Evolutionary conservation across 805 yeast species (phyloP).

Genomic region (Saturnispora kantuleensis): DNA sequence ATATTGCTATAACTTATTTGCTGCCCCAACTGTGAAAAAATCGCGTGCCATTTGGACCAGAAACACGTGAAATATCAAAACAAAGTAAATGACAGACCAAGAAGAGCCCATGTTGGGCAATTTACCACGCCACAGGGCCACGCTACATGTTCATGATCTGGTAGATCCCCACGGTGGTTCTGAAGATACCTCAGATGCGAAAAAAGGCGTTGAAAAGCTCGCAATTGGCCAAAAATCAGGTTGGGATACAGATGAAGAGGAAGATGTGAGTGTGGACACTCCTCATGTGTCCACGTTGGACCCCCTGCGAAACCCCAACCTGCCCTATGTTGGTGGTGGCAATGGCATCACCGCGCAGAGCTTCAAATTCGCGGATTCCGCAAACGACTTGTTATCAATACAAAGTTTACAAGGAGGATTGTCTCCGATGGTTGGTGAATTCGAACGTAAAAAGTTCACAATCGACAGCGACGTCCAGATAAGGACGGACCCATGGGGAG

Average conservation of each 20-base stretch:
- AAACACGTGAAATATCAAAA: no score
- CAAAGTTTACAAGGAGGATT: constrained; percentile 3
- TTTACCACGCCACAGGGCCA: constrained; percentile 23
- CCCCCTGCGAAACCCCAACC: background rate
- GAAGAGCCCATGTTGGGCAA: background rate
- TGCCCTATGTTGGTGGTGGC: background rate
- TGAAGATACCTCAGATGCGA: background rate
- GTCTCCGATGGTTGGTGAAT: constrained; percentile 13
- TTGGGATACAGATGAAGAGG: constrained; percentile 12
- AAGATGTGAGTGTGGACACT: background rate
- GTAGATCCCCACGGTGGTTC: constrained; percentile 5
- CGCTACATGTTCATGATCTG: constrained; percentile 22
- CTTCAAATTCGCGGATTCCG: constrained; percentile 1
- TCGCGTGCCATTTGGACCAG: no score
- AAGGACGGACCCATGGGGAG: background rate
- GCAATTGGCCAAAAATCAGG: constrained; percentile 4
- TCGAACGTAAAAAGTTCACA: constrained; percentile 11
- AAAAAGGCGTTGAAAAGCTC: background rate
- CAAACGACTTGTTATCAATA: constrained; percentile 1
- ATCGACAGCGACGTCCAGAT: constrained; percentile 8
- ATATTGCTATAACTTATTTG: no score
- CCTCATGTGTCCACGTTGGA: constrained; percentile 1
- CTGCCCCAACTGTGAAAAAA: no score
- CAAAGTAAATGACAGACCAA: background rate
- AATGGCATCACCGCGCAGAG: background rate